phyloP scores from a whole-genome alignment of 1,139 yeast genomes.

The Sugiyamaella pinicola region DNA sequence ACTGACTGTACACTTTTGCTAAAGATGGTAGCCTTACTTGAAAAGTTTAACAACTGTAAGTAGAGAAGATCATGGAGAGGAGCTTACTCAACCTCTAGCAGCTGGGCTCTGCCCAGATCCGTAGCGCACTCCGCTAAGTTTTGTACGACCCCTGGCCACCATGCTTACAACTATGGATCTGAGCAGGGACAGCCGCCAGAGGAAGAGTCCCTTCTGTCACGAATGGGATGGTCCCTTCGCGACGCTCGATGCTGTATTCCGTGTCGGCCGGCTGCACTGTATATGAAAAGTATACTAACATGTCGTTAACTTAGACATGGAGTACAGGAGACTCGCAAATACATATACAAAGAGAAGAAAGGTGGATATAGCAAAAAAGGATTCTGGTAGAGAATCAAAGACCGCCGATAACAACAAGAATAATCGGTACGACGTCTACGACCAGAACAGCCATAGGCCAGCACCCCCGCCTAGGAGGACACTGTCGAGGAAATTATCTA shows the following conservation, averaged over 20 bases:
- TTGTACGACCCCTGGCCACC: too few species aligned
- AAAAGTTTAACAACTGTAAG: constrained; percentile 13
- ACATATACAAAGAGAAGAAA: constrained; percentile 11
- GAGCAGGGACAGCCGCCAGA: too few species aligned
- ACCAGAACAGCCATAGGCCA: too few species aligned
- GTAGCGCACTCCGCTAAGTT: too few species aligned
- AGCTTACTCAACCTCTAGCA: background rate
- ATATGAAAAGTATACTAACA: background rate
- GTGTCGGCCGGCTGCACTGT: background rate
- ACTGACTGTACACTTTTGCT: background rate
- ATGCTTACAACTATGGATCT: too few species aligned
- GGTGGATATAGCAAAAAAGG: background rate
- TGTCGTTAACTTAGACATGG: constrained; percentile 1
- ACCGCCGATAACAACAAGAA: background rate
- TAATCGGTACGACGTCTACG: background rate
- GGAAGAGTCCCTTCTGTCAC: too few species aligned
- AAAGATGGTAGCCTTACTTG: constrained; percentile 9
- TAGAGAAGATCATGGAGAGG: background rate
- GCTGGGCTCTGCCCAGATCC: too few species aligned
- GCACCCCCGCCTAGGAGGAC: constrained; percentile 4
- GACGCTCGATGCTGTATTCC: too few species aligned
- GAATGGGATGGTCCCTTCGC: too few species aligned
- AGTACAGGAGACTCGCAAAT: constrained; percentile 10
- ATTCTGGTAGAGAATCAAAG: background rate
- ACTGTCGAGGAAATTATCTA: constrained; percentile 6